phyloP scores from a whole-genome alignment of 192 early-diverging fungal genomes.

The Mortierella claussenii region DNA sequence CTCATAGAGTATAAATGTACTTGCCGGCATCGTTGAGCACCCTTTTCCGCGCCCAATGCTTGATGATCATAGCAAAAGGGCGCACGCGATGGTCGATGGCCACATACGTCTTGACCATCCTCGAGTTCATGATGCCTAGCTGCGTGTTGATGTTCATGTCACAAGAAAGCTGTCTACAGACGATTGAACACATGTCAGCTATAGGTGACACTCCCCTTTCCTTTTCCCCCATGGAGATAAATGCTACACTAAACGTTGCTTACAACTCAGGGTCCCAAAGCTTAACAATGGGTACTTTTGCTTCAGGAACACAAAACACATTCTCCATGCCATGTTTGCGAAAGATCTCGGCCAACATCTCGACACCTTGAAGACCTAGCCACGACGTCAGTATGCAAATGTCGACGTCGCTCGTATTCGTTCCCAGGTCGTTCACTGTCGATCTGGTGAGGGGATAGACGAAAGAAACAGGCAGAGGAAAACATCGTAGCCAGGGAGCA shows the following conservation, averaged over 20 bases:
- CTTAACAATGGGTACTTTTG: conserved; percentile 95
- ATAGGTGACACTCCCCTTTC: too few species aligned
- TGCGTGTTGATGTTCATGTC: conserved; percentile 97
- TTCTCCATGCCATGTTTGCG: conserved; percentile 85
- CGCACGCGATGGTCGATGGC: conserved; percentile 87
- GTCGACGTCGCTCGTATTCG: conserved; percentile 88
- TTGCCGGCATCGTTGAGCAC: conserved; percentile 91
- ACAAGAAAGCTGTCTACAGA: conserved; percentile 74
- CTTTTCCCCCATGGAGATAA: neutral
- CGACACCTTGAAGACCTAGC: conserved; percentile 81
- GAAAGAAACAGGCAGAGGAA: neutral
- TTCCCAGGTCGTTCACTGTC: conserved; percentile 89
- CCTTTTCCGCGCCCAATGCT: conserved; percentile 90
- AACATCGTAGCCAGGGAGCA: neutral
- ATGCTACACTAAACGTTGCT: neutral
- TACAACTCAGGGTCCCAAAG: conserved; percentile 84
- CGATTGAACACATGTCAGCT: too few species aligned
- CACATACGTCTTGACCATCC: conserved; percentile 91
- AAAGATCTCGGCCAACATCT: conserved; percentile 77
- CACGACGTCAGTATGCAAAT: conserved; percentile 92
- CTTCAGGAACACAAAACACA: conserved; percentile 80
- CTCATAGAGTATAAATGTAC: too few species aligned
- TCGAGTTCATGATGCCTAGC: conserved; percentile 89
- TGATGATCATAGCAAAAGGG: conserved; percentile 90
- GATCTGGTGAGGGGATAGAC: conserved; percentile 65